A percentile compares a stretch with the other conserved stretches of the same genome.
These are phyloP conservation scores for Russula sp. DNA, from an alignment of 768 basidiomycete genomes.

Conservation along the genomic window DNA sequence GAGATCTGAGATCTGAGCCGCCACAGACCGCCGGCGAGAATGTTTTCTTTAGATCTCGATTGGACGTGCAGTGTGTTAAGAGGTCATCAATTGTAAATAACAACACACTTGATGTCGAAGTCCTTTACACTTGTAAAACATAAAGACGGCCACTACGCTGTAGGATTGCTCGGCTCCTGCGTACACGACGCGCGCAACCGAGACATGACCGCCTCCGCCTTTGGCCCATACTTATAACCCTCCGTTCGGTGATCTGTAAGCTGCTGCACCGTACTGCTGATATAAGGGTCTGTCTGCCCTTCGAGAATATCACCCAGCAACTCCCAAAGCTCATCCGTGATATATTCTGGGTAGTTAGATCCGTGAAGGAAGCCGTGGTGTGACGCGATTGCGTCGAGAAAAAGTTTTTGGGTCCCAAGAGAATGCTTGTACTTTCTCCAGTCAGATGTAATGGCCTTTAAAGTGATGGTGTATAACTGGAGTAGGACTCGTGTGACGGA, in stretches of 20 bases:
- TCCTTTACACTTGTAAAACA: no score
- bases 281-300: not conserved
- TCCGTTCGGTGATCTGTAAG: not conserved
- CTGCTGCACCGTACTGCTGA: not conserved
- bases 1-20: no score
- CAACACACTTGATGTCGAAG: no score
- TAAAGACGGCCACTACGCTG: no score
- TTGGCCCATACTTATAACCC: not conserved
- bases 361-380: constrained; percentile 29
- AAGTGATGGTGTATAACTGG: constrained; percentile 5
- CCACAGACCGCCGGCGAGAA: no score
- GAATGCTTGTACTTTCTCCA: constrained; percentile 8
- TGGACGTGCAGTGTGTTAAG: no score
- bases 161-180: not conserved
- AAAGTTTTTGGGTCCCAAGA: constrained; percentile 22
- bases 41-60: no score
- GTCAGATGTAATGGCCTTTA: constrained; percentile 15
- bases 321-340: constrained; percentile 4
- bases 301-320: constrained; percentile 6
- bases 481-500: not conserved
- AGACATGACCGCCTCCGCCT: not conserved
- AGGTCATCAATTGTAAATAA: no score
- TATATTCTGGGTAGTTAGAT: not conserved
- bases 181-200: not conserved
- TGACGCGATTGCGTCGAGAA: constrained; percentile 33